These are phyloP conservation scores for Pseudogymnoascus sp. DNA, from an alignment of 2,329 filamentous ascomycete genomes.

Conservation along the genomic window DNA sequence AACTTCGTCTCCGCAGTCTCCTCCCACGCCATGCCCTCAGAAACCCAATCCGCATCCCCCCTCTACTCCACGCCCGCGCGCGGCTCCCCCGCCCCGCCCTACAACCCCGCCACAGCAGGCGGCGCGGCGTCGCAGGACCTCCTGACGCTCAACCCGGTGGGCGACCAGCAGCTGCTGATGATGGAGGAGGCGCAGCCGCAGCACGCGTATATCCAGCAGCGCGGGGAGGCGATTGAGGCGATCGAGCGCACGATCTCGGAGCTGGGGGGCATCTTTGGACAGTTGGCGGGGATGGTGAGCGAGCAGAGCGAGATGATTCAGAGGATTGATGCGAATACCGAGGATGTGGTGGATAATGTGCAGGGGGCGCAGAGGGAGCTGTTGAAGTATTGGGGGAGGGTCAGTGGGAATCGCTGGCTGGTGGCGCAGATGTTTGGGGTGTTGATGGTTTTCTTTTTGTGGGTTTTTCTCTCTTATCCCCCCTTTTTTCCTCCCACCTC, in stretches of 20 bases:
- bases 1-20: conserved; percentile 92
- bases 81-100: conserved; percentile 53
- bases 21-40: conserved; percentile 56
- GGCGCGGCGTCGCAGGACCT: conserved; percentile 53
- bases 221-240: conserved; percentile 91
- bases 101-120: conserved; percentile 26
- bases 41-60: conserved; percentile 72
- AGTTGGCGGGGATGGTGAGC: conserved; percentile 91
- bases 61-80: conserved; percentile 73
- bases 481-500: neutral
- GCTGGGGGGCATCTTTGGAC: conserved; percentile 84
- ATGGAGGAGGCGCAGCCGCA: conserved; percentile 86
- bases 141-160: conserved; percentile 74
- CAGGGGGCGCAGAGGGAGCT: conserved; percentile 89
- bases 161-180: conserved; percentile 80
- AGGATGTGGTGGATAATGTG: conserved; percentile 98
- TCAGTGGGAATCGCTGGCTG: conserved; percentile 92
- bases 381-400: conserved; percentile 92
- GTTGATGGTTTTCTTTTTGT: conserved; percentile 86
- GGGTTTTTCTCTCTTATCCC: conserved; percentile 25
- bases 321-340: conserved; percentile 92
- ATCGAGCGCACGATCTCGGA: conserved; percentile 95
- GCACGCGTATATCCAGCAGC: conserved; percentile 85
- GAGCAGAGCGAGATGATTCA: conserved; percentile 98
- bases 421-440: conserved; percentile 85